Evolutionary conservation across 2,329 filamentous ascomycete species (phyloP).

Genomic region (Hypoxylon sp.): DNA sequence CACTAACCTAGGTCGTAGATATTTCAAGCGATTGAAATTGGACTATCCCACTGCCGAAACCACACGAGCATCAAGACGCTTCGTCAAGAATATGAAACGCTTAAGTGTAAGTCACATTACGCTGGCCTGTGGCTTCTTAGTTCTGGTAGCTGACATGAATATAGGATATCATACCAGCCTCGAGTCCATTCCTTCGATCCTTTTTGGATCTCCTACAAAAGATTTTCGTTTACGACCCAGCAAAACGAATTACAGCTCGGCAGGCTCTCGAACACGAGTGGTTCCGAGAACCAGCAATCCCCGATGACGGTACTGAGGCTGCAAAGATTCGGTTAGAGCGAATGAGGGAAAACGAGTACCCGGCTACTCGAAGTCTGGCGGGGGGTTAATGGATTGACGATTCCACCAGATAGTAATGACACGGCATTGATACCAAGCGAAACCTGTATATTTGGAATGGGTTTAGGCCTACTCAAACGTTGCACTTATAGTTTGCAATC

Average conservation of each 20-base stretch:
- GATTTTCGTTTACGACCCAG: slow-evolving; percentile 77
- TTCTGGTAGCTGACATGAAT: slow-evolving; percentile 40
- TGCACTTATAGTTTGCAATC: slow-evolving; percentile 41
- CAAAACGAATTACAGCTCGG: slow-evolving; percentile 74
- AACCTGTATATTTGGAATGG: slow-evolving; percentile 47
- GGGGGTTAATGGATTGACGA: slow-evolving; percentile 43
- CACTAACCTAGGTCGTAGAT: slow-evolving; percentile 61
- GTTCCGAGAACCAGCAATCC: slow-evolving; percentile 73
- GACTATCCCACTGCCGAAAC: slow-evolving; percentile 76
- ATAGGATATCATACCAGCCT: slow-evolving; percentile 74
- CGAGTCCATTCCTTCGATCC: slow-evolving; percentile 69
- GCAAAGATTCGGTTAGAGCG: slow-evolving; percentile 72
- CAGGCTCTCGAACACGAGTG: slow-evolving; percentile 75
- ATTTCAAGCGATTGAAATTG: slow-evolving; percentile 74
- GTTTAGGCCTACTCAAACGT: slow-evolving; percentile 44
- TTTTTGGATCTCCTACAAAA: slow-evolving; percentile 74
- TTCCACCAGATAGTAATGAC: slow-evolving; percentile 31
- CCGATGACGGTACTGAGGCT: slow-evolving; percentile 77
- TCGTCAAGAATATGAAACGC: slow-evolving; percentile 79
- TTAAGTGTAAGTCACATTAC: slow-evolving; percentile 69
- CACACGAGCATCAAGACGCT: slow-evolving; percentile 72
- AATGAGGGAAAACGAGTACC: slow-evolving; percentile 60
- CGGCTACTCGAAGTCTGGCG: slow-evolving; percentile 43
- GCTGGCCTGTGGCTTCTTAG: neutral
- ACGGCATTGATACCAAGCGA: slow-evolving; percentile 41